Evolutionary conservation across 179 eudicot genomes (phyloP).

Genomic region (Gypsophila paniculata): DNA sequence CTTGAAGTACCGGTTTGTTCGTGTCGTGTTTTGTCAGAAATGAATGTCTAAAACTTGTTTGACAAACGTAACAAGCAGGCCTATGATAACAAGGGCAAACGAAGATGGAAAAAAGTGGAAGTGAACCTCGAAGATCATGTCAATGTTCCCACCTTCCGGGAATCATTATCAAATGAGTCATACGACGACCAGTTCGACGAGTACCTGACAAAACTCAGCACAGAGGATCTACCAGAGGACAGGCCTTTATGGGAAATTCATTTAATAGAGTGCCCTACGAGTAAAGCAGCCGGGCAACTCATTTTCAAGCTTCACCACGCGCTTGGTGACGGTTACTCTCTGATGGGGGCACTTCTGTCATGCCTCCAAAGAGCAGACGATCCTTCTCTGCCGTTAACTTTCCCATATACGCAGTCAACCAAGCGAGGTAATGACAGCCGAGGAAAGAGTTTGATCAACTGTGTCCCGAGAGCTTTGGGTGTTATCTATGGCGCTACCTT

Average conservation of each 20-base stretch:
- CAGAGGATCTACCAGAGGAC: slow-evolving; percentile 47
- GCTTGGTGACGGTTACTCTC: slow-evolving; percentile 66
- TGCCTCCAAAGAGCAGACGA: slow-evolving; percentile 57
- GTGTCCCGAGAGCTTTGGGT: slow-evolving; percentile 18
- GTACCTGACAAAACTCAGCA: slow-evolving; percentile 47
- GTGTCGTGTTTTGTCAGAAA: too few relatives aligned
- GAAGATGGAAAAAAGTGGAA: slow-evolving; percentile 59
- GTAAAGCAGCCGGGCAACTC: slow-evolving; percentile 43
- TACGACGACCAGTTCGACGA: slow-evolving; percentile 44
- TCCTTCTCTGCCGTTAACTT: slow-evolving; percentile 53
- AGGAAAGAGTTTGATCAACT: slow-evolving; percentile 4
- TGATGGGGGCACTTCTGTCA: slow-evolving; percentile 78
- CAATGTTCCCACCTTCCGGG: slow-evolving; percentile 36
- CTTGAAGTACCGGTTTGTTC: too few relatives aligned
- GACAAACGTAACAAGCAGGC: slow-evolving; percentile 32
- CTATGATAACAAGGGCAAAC: slow-evolving; percentile 40
- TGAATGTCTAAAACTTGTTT: background rate
- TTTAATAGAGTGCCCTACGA: slow-evolving; percentile 52
- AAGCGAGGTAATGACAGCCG: background rate
- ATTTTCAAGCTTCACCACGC: slow-evolving; percentile 73
- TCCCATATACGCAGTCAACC: slow-evolving; percentile 33
- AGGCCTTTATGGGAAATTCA: slow-evolving; percentile 76
- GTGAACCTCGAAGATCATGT: slow-evolving; percentile 56
- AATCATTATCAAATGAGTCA: slow-evolving; percentile 25
- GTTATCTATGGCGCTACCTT: slow-evolving; percentile 30